phyloP scores from a whole-genome alignment of 208 protist genomes.

The Acanthamoeba healyi region DNA sequence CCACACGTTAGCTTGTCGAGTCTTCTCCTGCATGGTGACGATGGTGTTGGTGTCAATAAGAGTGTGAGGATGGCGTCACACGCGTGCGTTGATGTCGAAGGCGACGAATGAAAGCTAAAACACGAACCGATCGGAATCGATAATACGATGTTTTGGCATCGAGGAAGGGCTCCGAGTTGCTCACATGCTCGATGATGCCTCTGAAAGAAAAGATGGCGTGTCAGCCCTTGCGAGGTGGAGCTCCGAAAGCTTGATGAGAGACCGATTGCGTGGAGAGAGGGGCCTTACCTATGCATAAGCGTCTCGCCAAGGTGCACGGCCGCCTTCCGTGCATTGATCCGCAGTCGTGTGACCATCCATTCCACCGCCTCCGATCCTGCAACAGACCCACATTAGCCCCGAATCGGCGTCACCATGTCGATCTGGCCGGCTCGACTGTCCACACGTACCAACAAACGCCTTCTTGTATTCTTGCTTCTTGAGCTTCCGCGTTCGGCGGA shows the following conservation, averaged over 20 bases:
- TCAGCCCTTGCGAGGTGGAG: neutral
- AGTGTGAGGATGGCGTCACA: neutral
- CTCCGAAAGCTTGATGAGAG: too few relatives aligned
- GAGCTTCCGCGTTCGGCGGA: neutral
- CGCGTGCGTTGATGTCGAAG: neutral
- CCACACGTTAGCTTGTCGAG: slow-evolving; percentile 11
- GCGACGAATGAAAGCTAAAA: neutral
- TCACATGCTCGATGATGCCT: slow-evolving; percentile 54
- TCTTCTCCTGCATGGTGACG: slow-evolving; percentile 8
- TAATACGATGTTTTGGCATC: slow-evolving; percentile 41
- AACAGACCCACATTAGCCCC: too few relatives aligned
- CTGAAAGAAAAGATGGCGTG: neutral
- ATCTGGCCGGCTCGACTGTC: neutral
- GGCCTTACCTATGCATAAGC: neutral
- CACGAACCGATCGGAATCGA: slow-evolving; percentile 20
- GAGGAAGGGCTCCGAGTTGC: slow-evolving; percentile 28
- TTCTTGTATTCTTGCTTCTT: slow-evolving; percentile 25
- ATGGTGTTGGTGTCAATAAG: neutral
- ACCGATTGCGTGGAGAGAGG: too few relatives aligned
- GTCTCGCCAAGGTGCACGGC: slow-evolving; percentile 57
- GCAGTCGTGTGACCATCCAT: slow-evolving; percentile 38
- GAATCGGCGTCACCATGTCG: neutral
- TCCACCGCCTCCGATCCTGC: slow-evolving; percentile 32
- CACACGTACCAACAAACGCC: slow-evolving; percentile 18
- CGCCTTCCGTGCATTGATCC: slow-evolving; percentile 3